phyloP scores from a whole-genome alignment of 805 yeast species.

The Wickerhamomyces subpelliculosus region DNA sequence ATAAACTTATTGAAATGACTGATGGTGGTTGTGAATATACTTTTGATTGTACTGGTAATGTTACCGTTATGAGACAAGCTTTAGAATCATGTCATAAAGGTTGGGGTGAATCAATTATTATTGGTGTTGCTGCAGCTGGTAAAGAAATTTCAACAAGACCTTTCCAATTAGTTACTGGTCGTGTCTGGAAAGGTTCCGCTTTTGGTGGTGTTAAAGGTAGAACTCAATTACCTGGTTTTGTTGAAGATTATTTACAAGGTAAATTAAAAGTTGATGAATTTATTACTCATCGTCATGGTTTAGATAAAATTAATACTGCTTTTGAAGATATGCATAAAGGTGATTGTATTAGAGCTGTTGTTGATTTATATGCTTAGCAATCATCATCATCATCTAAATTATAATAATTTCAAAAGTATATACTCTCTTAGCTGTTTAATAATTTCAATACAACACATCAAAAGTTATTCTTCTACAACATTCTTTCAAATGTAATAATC shows the following conservation, averaged over 20 bases:
- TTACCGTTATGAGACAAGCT: conserved; percentile 90
- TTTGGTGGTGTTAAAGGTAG: conserved; percentile 99
- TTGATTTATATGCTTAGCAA: conserved; percentile 29
- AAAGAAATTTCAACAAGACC: conserved; percentile 95
- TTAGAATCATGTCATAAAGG: conserved; percentile 98
- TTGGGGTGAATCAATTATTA: conserved; percentile 93
- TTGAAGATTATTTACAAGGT: conserved; percentile 78
- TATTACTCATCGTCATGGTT: conserved; percentile 81
- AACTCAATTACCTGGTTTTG: conserved; percentile 86
- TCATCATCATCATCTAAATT: too few species aligned
- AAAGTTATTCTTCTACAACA: too few species aligned
- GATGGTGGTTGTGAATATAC: conserved; percentile 97
- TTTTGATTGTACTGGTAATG: conserved; percentile 98
- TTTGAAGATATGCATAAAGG: conserved; percentile 95
- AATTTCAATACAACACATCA: too few species aligned
- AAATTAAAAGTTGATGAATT: conserved; percentile 87
- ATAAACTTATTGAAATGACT: conserved; percentile 77
- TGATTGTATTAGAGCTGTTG: conserved; percentile 88
- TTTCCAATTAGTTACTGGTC: conserved; percentile 97
- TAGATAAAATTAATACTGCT: conserved; percentile 77
- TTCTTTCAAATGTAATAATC: too few species aligned
- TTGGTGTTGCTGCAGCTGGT: conserved; percentile 99
- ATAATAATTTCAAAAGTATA: too few species aligned
- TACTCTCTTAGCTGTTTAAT: too few species aligned
- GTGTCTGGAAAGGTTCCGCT: conserved; percentile 99